phyloP scores from a whole-genome alignment of 306 rosid species.

The Canavalia ensiformis region DNA sequence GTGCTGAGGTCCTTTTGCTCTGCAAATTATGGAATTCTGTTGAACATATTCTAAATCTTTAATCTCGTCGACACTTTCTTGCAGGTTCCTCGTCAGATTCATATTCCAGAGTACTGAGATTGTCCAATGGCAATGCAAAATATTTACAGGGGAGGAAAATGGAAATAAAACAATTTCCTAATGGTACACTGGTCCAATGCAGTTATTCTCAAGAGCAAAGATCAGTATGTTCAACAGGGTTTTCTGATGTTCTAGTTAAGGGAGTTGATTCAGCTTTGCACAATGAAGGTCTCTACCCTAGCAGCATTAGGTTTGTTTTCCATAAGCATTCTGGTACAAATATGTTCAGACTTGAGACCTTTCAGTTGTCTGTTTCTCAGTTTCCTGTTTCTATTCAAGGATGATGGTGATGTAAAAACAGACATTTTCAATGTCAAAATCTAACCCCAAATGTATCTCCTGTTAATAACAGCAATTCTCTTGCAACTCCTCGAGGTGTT shows the following conservation, averaged over 20 bases:
- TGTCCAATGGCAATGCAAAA: constrained; percentile 11
- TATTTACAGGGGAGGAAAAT: constrained; percentile 43
- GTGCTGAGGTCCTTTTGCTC: background rate
- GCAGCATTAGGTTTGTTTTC: constrained; percentile 46
- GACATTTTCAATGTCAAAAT: constrained; percentile 30
- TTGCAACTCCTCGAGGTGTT: constrained; percentile 50
- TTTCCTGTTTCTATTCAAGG: constrained; percentile 17
- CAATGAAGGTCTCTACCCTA: constrained; percentile 37
- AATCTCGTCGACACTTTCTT: background rate
- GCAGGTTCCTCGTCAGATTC: constrained; percentile 43
- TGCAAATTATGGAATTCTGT: background rate
- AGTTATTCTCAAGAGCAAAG: constrained; percentile 42
- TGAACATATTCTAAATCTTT: constrained; percentile 1
- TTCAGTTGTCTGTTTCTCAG: background rate
- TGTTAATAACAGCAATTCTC: constrained; percentile 42
- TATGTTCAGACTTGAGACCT: background rate
- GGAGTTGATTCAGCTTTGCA: constrained; percentile 44
- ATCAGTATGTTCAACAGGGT: constrained; percentile 48
- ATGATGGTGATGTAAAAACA: constrained; percentile 8
- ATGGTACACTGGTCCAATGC: constrained; percentile 42
- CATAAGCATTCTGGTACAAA: background rate
- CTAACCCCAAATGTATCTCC: constrained; percentile 23
- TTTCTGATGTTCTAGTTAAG: constrained; percentile 32
- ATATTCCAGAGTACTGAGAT: constrained; percentile 49
- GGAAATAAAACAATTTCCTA: constrained; percentile 39